Percentiles rank a stretch among this genome's conserved stretches.
These are phyloP conservation scores for Peziza echinospora DNA, from an alignment of 495 filamentous ascomycete species.

Conservation along the genomic window DNA sequence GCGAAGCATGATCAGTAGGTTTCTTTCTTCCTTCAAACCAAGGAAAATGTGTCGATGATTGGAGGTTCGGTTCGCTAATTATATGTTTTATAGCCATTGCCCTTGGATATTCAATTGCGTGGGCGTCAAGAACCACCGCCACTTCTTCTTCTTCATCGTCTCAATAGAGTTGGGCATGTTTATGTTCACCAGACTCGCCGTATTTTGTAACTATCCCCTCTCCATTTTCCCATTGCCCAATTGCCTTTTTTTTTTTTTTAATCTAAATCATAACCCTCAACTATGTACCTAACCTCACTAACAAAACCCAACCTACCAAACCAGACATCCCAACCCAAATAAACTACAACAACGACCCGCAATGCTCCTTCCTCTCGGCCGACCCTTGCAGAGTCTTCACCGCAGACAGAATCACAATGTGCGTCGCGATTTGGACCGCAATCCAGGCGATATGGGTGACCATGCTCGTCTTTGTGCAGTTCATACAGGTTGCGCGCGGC, in stretches of 20 bases:
- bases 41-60: no score
- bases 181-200: no score
- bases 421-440: constrained; percentile 52
- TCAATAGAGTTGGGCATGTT: constrained; percentile 55
- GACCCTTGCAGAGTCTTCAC: no score
- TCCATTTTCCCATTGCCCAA: constrained; percentile 6
- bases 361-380: no score
- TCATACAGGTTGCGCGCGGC: constrained; percentile 71
- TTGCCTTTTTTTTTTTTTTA: no score
- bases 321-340: no score
- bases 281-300: no score
- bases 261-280: no score
- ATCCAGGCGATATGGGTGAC: constrained; percentile 83
- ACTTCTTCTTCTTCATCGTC: constrained; percentile 77
- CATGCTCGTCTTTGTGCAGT: constrained; percentile 83
- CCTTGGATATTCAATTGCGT: constrained; percentile 97
- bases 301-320: no score
- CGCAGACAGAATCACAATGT: constrained; percentile 70
- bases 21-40: constrained; percentile 3
- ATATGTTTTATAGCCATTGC: constrained; percentile 52
- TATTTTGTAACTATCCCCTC: constrained; percentile 28
- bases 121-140: constrained; percentile 79
- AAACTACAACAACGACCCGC: no score
- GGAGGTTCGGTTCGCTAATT: constrained; percentile 15
- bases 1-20: constrained; percentile 97